Conservation (phyloP, 148 eudicot genomes). For the Vaccinium macrocarpon region DNA sequence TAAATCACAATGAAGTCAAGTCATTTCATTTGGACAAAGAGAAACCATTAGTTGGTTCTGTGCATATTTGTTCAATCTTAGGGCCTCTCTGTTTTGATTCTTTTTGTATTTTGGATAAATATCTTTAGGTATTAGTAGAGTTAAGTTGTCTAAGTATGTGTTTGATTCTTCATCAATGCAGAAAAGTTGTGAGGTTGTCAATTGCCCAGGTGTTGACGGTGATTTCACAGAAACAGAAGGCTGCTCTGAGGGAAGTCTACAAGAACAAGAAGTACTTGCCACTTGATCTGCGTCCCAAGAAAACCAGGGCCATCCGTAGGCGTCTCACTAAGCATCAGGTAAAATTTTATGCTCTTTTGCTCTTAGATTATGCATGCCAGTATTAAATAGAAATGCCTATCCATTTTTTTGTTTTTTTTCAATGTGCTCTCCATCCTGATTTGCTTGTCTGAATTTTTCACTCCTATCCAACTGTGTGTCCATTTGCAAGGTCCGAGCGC, state of each 20-base stretch:
- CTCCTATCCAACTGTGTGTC: neutral
- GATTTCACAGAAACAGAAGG: slow-evolving; percentile 75
- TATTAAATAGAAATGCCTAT: neutral
- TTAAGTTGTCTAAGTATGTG: neutral
- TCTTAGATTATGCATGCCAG: neutral
- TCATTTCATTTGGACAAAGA: neutral
- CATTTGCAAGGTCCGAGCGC: neutral
- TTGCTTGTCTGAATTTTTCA: neutral
- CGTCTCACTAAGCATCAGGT: slow-evolving; percentile 87
- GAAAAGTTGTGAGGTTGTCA: slow-evolving; percentile 71
- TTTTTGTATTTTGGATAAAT: too few species aligned
- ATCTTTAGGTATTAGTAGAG: neutral
- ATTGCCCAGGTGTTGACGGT: slow-evolving; percentile 83
- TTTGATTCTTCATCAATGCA: slow-evolving; percentile 23
- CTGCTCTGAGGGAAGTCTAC: slow-evolving; percentile 67
- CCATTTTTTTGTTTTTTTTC: neutral
- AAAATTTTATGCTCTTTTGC: neutral
- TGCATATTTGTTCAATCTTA: neutral
- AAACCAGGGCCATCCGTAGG: slow-evolving; percentile 77
- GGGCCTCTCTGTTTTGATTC: neutral
- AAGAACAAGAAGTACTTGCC: slow-evolving; percentile 79
- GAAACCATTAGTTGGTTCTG: neutral
- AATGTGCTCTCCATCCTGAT: neutral
- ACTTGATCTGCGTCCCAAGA: slow-evolving; percentile 85
- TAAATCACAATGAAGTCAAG: neutral